Evolutionary conservation across 176 grass and related monocot species (phyloP).

Genomic region (Triticum turgidum): DNA sequence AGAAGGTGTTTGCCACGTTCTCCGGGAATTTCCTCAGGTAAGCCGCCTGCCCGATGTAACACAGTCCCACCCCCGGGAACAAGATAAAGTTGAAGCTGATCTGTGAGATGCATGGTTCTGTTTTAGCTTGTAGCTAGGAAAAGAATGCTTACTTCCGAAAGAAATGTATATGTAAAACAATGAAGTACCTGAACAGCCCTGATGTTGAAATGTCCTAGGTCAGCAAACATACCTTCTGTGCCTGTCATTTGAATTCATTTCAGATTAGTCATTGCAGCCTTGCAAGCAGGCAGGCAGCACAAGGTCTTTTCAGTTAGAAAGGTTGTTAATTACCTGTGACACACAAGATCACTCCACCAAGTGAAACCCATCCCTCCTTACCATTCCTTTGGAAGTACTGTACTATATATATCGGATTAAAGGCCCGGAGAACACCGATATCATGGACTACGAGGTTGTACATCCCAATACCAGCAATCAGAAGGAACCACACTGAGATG

Average conservation of each 20-base stretch:
- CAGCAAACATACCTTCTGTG: slow-evolving; percentile 77
- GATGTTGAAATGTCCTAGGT: slow-evolving; percentile 6
- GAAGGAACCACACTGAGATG: slow-evolving; percentile 14
- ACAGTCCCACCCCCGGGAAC: slow-evolving; percentile 54
- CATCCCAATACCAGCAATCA: slow-evolving; percentile 47
- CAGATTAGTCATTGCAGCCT: no score
- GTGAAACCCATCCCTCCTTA: slow-evolving; percentile 59
- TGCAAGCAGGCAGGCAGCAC: no score
- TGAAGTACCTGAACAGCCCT: slow-evolving; percentile 56
- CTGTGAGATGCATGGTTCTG: slow-evolving; percentile 19
- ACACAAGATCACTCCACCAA: slow-evolving; percentile 69
- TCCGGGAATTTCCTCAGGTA: slow-evolving; percentile 44
- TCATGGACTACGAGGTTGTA: slow-evolving; percentile 59
- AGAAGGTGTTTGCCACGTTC: slow-evolving; percentile 61
- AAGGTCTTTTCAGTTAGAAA: background rate
- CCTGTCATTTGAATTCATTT: slow-evolving; percentile 36
- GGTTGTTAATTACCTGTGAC: slow-evolving; percentile 44
- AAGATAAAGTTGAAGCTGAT: slow-evolving; percentile 59
- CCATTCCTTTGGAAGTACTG: slow-evolving; percentile 56
- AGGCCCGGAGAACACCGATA: slow-evolving; percentile 43
- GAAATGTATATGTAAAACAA: background rate
- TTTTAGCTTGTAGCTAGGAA: background rate
- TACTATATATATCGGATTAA: slow-evolving; percentile 65
- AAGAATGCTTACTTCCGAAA: background rate
- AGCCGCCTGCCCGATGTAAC: slow-evolving; percentile 69